Evolutionary conservation across 2,329 filamentous ascomycete species (phyloP), one percentile per base, ranked within the genome.

Genomic region (Aspergillus sp.): DNA sequence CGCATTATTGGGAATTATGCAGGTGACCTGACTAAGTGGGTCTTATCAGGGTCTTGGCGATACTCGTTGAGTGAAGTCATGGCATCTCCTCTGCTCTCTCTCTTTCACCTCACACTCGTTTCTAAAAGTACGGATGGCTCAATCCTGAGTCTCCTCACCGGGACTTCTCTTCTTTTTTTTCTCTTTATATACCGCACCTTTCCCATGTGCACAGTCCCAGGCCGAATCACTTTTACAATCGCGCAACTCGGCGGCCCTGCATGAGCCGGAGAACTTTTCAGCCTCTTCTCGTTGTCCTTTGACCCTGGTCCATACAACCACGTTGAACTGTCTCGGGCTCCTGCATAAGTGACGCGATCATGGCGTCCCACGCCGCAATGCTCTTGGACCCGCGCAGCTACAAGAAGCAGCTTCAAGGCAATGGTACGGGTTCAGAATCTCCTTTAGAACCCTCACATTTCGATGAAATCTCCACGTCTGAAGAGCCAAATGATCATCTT

Each of bases 361-460:
- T 63, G 60, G 56, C 56, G 26, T 57, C 57, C 20, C 52, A 58
- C 32, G 58, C 64, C 20, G 60, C 58, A 26, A 54, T 64, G 52
- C 53, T 67, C 17, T 46, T 67, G 35, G 55, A 67, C 42, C 63
- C 64, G 11, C 61, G 61, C 43, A 52, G 51, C 19, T 55, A 60
- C 36, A 64, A 51, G 39, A 60, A 57, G 39, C 53, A 55, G 29
- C 41, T 50, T 3, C 46, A 55, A 22, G 43, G 45, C 7, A 57
- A 56, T 47, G 58, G 60, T 62, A 54, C 49, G 29, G 26, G 33
- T 36, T 25, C 39, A 30, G 24, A 37, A 26, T 27, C 29, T 30
- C 32, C 32, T 29, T 34, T 33, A 36, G 15, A 22, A 15, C 31
- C 30, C 15, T 38, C 36, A 19, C 30, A 40, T 29, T 26, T 24